A percentile compares a stretch with the other conserved stretches of the same genome.
Conservation (phyloP, 495 filamentous ascomycete genomes). For the Penicillium macrosclerotiorum region DNA sequence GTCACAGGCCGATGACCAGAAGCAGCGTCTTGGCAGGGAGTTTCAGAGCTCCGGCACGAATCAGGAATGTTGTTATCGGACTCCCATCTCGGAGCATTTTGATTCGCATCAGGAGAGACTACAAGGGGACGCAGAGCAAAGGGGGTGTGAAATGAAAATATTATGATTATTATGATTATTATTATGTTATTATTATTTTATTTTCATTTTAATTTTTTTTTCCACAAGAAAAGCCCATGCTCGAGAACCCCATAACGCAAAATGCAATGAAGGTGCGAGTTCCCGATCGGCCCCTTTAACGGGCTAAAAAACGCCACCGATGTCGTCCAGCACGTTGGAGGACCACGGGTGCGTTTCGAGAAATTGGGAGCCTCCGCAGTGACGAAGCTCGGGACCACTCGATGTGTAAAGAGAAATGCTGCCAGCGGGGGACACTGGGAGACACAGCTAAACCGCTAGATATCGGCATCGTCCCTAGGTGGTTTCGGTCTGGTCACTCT, state of each 20-base stretch:
- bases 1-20: neutral
- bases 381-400: too few species aligned
- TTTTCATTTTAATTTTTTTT: too few species aligned
- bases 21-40: conserved; percentile 6
- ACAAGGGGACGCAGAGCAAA: too few species aligned
- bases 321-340: conserved; percentile 21
- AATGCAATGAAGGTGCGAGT: conserved; percentile 14
- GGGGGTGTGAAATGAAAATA: too few species aligned
- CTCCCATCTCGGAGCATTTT: conserved; percentile 15
- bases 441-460: neutral
- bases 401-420: neutral
- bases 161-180: too few species aligned
- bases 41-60: conserved; percentile 17
- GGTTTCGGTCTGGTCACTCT: too few species aligned
- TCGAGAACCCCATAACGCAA: neutral
- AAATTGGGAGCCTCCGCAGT: conserved; percentile 2
- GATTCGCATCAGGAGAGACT: conserved; percentile 9
- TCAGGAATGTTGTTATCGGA: conserved; percentile 26
- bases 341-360: conserved; percentile 3
- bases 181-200: too few species aligned
- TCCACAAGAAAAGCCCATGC: neutral
- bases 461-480: too few species aligned
- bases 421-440: neutral
- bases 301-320: conserved; percentile 31
- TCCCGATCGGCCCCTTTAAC: conserved; percentile 10